phyloP scores from a whole-genome alignment of 768 basidiomycete species.

The Pisolithus tinctorius region DNA sequence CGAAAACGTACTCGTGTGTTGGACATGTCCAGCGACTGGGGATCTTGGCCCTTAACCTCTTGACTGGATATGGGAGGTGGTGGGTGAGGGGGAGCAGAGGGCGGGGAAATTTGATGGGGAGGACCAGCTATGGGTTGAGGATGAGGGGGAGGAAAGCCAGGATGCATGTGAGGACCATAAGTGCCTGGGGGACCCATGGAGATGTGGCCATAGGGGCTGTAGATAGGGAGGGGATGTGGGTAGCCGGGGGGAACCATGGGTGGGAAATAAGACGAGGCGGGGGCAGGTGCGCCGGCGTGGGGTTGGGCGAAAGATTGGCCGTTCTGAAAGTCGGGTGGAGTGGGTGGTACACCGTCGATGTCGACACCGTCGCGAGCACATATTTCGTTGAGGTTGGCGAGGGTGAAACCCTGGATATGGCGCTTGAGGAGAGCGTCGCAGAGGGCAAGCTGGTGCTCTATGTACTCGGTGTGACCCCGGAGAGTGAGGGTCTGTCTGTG shows the following conservation, averaged over 20 bases:
- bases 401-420: constrained; percentile 58
- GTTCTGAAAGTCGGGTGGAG: constrained; percentile 25
- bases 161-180: constrained; percentile 56
- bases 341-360: constrained; percentile 18
- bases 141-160: constrained; percentile 49
- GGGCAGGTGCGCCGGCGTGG: constrained; percentile 19
- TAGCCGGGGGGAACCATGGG: constrained; percentile 39
- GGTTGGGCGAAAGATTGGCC: constrained; percentile 30
- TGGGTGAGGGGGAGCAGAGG: constrained; percentile 17
- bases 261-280: constrained; percentile 26
- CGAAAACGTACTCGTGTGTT: constrained; percentile 44
- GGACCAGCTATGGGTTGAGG: constrained; percentile 31
- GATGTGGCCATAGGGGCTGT: constrained; percentile 36
- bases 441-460: constrained; percentile 75
- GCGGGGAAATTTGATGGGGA: constrained; percentile 32
- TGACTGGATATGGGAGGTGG: constrained; percentile 15
- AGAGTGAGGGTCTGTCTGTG: constrained; percentile 84
- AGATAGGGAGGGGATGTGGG: constrained; percentile 39
- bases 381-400: constrained; percentile 60
- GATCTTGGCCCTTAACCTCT: constrained; percentile 69
- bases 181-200: constrained; percentile 33
- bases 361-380: constrained; percentile 65
- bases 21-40: constrained; percentile 74
- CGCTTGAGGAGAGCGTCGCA: constrained; percentile 76
- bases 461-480: constrained; percentile 73